These are phyloP conservation scores for Hymenoscyphus salicellus DNA, from an alignment of 2,329 filamentous ascomycete species.

Conservation along the genomic window DNA sequence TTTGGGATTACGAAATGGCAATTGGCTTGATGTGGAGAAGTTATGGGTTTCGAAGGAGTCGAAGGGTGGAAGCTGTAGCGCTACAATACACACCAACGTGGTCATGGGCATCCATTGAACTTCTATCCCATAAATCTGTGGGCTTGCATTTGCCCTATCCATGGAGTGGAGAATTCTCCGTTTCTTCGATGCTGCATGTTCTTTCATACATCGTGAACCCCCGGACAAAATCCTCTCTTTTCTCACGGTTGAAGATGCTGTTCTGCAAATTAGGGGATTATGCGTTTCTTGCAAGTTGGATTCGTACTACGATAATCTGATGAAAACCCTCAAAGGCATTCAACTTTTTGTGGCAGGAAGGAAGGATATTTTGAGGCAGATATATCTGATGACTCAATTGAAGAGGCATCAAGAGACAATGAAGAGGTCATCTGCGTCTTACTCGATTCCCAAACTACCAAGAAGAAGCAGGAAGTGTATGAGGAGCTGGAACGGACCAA, in stretches of 20 bases:
- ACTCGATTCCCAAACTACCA: background rate
- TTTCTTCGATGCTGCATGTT: background rate
- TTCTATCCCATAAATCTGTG: background rate
- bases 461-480: too few species aligned
- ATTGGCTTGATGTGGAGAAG: background rate
- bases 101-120: background rate
- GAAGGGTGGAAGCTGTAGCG: background rate
- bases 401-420: background rate
- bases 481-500: background rate
- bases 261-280: background rate
- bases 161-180: background rate
- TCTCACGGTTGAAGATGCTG: background rate
- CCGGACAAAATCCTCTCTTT: background rate
- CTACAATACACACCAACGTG: background rate
- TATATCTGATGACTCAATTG: background rate
- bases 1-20: background rate
- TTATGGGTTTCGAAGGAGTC: background rate
- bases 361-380: background rate
- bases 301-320: background rate
- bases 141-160: background rate
- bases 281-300: background rate
- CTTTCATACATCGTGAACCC: background rate
- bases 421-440: background rate
- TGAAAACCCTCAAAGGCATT: background rate
- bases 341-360: background rate